These are phyloP conservation scores for Fusarium udum DNA, from an alignment of 2,329 filamentous ascomycete species.

Conservation along the genomic window DNA sequence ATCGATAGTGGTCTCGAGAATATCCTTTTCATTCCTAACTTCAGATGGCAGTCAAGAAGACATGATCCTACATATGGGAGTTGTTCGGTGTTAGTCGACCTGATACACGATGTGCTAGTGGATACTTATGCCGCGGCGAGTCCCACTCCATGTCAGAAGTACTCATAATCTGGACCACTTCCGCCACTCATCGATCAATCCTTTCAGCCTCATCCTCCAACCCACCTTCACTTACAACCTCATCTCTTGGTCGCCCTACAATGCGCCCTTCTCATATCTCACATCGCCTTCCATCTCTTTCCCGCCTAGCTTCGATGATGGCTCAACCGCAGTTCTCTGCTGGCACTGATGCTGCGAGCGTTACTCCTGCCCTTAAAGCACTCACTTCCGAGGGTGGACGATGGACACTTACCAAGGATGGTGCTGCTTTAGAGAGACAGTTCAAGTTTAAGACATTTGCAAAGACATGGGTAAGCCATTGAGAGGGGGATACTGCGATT, in stretches of 20 bases:
- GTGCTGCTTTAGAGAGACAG: constrained; percentile 65
- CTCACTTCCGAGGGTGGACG: constrained; percentile 52
- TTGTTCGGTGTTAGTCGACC: not conserved
- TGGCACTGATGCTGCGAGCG: constrained; percentile 54
- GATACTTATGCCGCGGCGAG: not conserved
- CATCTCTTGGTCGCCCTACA: not conserved
- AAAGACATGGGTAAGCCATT: constrained; percentile 68
- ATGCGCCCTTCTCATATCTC: constrained; percentile 26
- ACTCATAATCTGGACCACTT: constrained; percentile 18
- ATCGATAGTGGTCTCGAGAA: too few relatives aligned
- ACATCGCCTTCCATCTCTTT: constrained; percentile 13
- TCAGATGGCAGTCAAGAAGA: not conserved
- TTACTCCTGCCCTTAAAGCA: constrained; percentile 49
- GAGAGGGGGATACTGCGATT: not conserved
- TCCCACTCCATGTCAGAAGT: not conserved
- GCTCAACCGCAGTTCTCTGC: constrained; percentile 54
- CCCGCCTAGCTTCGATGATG: constrained; percentile 38
- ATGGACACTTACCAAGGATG: constrained; percentile 62
- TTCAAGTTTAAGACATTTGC: constrained; percentile 73
- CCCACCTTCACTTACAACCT: constrained; percentile 1
- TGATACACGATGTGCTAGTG: not conserved
- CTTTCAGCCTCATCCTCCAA: constrained; percentile 18
- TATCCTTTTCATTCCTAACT: not conserved
- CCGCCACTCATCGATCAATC: constrained; percentile 16
- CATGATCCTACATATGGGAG: not conserved